Conservation (phyloP, 768 basidiomycete species). For the Psilocybe tampanensis region DNA sequence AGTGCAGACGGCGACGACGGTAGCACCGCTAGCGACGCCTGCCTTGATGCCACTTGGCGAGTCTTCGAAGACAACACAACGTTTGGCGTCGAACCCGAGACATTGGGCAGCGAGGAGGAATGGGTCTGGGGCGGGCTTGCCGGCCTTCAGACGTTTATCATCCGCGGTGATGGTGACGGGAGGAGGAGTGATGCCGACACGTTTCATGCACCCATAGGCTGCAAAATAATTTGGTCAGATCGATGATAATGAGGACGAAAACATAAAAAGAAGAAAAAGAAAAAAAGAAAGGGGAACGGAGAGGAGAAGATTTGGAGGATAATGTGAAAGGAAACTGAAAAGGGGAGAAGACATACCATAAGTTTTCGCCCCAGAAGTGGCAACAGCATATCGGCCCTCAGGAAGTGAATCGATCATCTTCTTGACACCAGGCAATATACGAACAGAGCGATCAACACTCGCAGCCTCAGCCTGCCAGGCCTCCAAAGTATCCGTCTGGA, state of each 20-base stretch:
- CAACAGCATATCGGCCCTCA: constrained; percentile 67
- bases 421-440: constrained; percentile 71
- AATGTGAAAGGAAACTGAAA: background rate
- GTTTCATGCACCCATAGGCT: constrained; percentile 71
- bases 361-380: constrained; percentile 74
- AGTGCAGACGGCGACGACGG: constrained; percentile 77
- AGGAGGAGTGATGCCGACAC: constrained; percentile 70
- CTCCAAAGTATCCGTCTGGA: constrained; percentile 34
- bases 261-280: constrained; percentile 26
- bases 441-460: constrained; percentile 61
- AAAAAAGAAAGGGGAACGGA: no score
- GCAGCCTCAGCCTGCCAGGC: constrained; percentile 62
- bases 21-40: constrained; percentile 73
- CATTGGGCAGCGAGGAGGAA: constrained; percentile 65
- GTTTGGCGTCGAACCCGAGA: constrained; percentile 54
- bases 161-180: constrained; percentile 75
- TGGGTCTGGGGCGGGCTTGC: constrained; percentile 65
- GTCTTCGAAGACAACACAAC: constrained; percentile 82
- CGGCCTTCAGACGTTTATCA: constrained; percentile 69
- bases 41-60: constrained; percentile 78
- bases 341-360: constrained; percentile 46
- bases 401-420: constrained; percentile 68
- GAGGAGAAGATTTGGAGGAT: no score
- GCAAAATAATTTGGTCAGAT: background rate
- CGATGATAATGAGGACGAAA: background rate